A percentile compares a stretch with the other conserved stretches of the same genome.
Evolutionary conservation across 2,329 filamentous ascomycete species (phyloP).

Genomic region (Botryosphaeria dothidea): DNA sequence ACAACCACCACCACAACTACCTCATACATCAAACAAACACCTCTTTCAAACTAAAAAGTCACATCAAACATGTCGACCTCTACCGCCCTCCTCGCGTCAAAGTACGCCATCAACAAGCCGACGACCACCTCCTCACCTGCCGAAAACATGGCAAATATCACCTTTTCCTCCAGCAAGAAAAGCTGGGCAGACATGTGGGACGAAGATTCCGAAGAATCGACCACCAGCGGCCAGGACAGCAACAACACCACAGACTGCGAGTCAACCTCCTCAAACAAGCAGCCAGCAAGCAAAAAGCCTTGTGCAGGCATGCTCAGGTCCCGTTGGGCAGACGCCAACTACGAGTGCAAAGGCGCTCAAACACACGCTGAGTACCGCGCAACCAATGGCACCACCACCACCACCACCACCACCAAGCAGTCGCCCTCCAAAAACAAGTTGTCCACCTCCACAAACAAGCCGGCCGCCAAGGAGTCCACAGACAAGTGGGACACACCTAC

Average conservation of each 20-base stretch:
- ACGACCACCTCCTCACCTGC: not conserved
- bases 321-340: not conserved
- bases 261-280: not conserved
- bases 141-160: not conserved
- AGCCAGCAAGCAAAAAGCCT: not conserved
- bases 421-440: too few species aligned
- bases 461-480: too few species aligned
- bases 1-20: too few species aligned
- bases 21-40: too few species aligned
- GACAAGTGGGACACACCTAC: too few species aligned
- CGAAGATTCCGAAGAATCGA: not conserved
- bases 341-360: not conserved
- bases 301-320: not conserved
- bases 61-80: not conserved
- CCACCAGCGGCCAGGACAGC: not conserved
- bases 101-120: not conserved
- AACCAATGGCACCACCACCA: too few species aligned
- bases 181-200: conserved; percentile 2
- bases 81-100: not conserved
- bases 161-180: not conserved
- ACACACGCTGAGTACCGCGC: too few species aligned
- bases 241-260: not conserved
- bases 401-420: too few species aligned
- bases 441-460: too few species aligned
- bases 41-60: not conserved